Evolutionary conservation across 176 grass and related monocot species (phyloP).

Genomic region (barley (Hordeum vulgare)): MorexV3_pseudomolecules_assembly NC_058518.1:505323449-505323948

Average conservation of each 20-base stretch:
- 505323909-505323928: slow-evolving; percentile 27
- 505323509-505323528: neutral
- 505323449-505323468: neutral
- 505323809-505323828: slow-evolving; percentile 16
- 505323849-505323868: slow-evolving; percentile 59
- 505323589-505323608: neutral
- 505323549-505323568: neutral
- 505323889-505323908: slow-evolving; percentile 61
- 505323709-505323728: neutral
- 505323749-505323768: neutral
- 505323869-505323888: slow-evolving; percentile 63
- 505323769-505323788: neutral
- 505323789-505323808: neutral
- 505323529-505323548: neutral
- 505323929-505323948: neutral
- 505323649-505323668: neutral
- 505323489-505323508: neutral
- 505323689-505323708: neutral
- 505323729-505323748: neutral
- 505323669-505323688: neutral
- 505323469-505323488: neutral
- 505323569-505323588: neutral
- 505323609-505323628: neutral
- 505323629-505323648: neutral
- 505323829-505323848: slow-evolving; percentile 93